phyloP scores from a whole-genome alignment of 106 monocot genomes.

The Dendrobium chrysotoxum region DNA sequence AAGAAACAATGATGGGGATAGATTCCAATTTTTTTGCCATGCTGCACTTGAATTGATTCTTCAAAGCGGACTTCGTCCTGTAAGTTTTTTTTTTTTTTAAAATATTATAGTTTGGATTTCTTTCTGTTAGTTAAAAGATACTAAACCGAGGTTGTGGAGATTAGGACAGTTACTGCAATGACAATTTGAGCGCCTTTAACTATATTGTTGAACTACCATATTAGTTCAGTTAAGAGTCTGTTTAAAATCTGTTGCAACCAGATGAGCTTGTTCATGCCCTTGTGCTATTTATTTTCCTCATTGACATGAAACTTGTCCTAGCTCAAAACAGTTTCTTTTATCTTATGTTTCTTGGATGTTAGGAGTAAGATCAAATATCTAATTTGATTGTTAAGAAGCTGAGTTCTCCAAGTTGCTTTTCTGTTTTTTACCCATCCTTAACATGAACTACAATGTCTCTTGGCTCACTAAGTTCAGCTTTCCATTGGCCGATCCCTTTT shows the following conservation, averaged over 20 bases:
- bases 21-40: slow-evolving; percentile 93
- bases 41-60: slow-evolving; percentile 88
- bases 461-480: too few relatives aligned
- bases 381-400: too few relatives aligned
- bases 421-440: too few relatives aligned
- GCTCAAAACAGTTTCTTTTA: too few relatives aligned
- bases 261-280: background rate
- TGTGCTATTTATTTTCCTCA: too few relatives aligned
- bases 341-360: too few relatives aligned
- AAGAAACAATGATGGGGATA: slow-evolving; percentile 65
- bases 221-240: background rate
- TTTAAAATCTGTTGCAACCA: background rate
- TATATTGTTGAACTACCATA: background rate
- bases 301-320: too few relatives aligned
- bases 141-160: background rate
- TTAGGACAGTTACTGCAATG: background rate
- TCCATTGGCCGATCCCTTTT: too few relatives aligned
- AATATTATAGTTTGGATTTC: background rate
- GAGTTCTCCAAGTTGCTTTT: too few relatives aligned
- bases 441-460: too few relatives aligned
- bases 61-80: slow-evolving; percentile 75
- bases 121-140: background rate
- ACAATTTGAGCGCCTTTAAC: background rate
- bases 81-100: slow-evolving; percentile 22
- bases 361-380: too few relatives aligned